Evolutionary conservation across 1,284 basidiomycete genomes (phyloP).

Genomic region (Marasmius oreades): DNA sequence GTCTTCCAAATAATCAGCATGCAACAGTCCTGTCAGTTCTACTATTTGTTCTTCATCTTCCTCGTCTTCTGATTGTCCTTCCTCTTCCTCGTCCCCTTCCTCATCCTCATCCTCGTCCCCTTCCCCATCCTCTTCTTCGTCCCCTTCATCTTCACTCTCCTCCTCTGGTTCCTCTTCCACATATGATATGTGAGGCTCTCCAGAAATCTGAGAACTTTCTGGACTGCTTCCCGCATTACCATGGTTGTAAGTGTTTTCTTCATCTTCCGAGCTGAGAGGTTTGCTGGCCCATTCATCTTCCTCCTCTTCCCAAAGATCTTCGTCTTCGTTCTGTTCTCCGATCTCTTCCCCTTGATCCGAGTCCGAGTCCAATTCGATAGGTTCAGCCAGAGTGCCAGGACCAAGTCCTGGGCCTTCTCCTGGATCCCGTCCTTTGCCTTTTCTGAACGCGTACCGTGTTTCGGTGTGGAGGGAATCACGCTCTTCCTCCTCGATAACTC

Average conservation of each 20-base stretch:
- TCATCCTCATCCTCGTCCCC: slow-evolving; percentile 6
- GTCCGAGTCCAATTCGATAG: slow-evolving; percentile 39
- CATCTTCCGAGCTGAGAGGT: slow-evolving; percentile 4
- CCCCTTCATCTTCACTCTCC: slow-evolving; percentile 17
- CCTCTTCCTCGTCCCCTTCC: slow-evolving; percentile 14
- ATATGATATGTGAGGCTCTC: no score
- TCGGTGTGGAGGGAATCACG: neutral
- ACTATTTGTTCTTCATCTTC: slow-evolving; percentile 19
- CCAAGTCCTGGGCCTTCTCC: slow-evolving; percentile 51
- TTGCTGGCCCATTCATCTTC: neutral
- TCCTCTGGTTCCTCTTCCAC: neutral
- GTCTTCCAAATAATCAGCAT: no score
- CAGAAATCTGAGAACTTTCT: no score
- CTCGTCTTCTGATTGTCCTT: slow-evolving; percentile 17
- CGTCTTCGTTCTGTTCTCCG: slow-evolving; percentile 9
- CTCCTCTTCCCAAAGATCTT: slow-evolving; percentile 17
- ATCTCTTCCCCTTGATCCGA: slow-evolving; percentile 15
- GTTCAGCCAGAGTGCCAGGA: slow-evolving; percentile 34
- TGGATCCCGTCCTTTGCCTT: slow-evolving; percentile 61
- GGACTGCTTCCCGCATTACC: no score
- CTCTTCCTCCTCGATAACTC: neutral
- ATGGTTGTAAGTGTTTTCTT: neutral
- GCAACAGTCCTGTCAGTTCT: neutral
- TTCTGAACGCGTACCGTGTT: slow-evolving; percentile 19
- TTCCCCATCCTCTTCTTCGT: slow-evolving; percentile 20